Conservation (phyloP, 495 filamentous ascomycete species). For the Penicillium atrosanguineum region DNA sequence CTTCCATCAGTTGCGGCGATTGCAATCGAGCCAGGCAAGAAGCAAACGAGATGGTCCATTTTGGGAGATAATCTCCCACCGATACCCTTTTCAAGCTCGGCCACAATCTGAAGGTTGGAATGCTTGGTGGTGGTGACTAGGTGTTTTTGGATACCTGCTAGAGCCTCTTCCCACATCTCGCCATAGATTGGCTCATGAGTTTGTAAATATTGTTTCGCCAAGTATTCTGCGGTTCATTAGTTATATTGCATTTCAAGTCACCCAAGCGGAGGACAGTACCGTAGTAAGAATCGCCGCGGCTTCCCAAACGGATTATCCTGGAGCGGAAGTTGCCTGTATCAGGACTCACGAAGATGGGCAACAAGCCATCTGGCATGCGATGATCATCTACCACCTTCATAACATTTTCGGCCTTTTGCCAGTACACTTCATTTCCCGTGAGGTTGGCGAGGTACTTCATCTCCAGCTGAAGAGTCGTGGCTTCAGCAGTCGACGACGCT, state of each 20-base stretch:
- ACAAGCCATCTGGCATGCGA: constrained; percentile 64
- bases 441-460: constrained; percentile 85
- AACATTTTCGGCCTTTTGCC: constrained; percentile 77
- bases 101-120: constrained; percentile 72
- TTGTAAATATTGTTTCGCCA: constrained; percentile 87
- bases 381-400: constrained; percentile 82
- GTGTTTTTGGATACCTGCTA: constrained; percentile 75
- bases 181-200: constrained; percentile 74
- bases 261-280: constrained; percentile 19
- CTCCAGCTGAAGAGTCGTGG: constrained; percentile 79
- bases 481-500: constrained; percentile 81
- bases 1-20: constrained; percentile 71
- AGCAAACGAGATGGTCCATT: constrained; percentile 94
- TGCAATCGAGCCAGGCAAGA: constrained; percentile 85
- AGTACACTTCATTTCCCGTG: constrained; percentile 76
- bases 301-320: constrained; percentile 77
- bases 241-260: not conserved
- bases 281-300: constrained; percentile 84
- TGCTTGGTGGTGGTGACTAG: constrained; percentile 73
- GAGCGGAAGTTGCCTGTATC: constrained; percentile 65
- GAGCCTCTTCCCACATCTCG: constrained; percentile 80
- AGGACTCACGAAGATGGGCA: constrained; percentile 78
- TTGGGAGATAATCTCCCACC: constrained; percentile 62
- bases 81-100: constrained; percentile 69
- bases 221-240: constrained; percentile 49